Base-by-base conservation (phyloP, 306 rosid species). In the Neltuma alba region DNA sequence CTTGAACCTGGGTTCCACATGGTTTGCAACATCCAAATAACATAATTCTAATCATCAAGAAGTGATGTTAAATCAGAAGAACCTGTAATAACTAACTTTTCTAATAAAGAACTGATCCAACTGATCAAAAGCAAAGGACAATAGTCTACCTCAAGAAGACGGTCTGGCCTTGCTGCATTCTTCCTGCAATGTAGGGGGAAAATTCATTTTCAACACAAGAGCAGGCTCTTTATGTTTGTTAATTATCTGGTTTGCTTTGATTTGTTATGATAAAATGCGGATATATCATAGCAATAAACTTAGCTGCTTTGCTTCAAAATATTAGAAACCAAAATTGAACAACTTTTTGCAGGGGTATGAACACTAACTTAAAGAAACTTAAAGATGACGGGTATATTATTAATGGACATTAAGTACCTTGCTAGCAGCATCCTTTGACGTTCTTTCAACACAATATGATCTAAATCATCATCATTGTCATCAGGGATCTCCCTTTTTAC, bases 371-470 rank as follows among this genome's bases (percentile, higher is more conserved):
- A 18, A 64, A 52, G 20, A 74, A 61, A 79, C 66, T 60, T 20
- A 81, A 78, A 48, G 74, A 72, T 34, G 25, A 64, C 31, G 60
- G 60, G 55, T 41, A 60, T 50, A 55, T 75, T 33, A 72, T 79
- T 72, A 70, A 37, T 66, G 44, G 63, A 78, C 76, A 61, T 76
- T 74, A 16, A 65, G 79, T 83, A 92, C 98, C 95, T 87, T 57
- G 89, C 82, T 58, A 85, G 87, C 34, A 92, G 89, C 86, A 91
- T 87, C 86, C 83, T 89, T 77, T 57, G 85, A 68, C 98, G 87
- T 86, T 92, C 92, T 79, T 82, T 86, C 87, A 94, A 66, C 9
- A 77, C 76, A 75, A 94, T 60, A 77, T 90, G 94, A 77, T 90
- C 97, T 68, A 90, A 80, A 72, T 72, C 87, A 86, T 86, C 97